phyloP scores from a whole-genome alignment of 192 early-diverging fungal species.

The Podila verticillata region DNA sequence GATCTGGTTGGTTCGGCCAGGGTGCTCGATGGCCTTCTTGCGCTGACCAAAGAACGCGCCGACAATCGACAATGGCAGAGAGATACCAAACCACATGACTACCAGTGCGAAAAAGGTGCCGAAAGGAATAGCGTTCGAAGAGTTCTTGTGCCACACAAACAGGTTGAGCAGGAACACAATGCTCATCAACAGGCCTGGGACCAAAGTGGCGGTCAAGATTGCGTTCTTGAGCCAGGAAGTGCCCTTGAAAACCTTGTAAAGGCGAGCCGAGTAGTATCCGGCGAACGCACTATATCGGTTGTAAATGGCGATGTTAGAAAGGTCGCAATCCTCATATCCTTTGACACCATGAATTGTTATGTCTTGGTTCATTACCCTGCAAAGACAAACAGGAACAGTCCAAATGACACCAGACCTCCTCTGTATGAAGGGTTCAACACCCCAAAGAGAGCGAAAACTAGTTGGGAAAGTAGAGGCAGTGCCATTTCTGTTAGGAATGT shows the following conservation, averaged over 20 bases:
- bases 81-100: slow-evolving; percentile 82
- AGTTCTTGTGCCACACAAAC: slow-evolving; percentile 86
- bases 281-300: slow-evolving; percentile 51
- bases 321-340: too few relatives aligned
- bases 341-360: not conserved
- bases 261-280: slow-evolving; percentile 75
- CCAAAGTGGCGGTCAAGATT: slow-evolving; percentile 65
- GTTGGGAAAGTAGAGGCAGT: not conserved
- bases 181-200: slow-evolving; percentile 68
- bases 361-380: slow-evolving; percentile 47
- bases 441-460: slow-evolving; percentile 66
- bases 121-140: slow-evolving; percentile 93
- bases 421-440: slow-evolving; percentile 72
- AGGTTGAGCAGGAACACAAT: slow-evolving; percentile 81
- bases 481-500: not conserved
- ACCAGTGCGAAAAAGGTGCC: slow-evolving; percentile 83
- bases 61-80: slow-evolving; percentile 80
- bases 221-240: slow-evolving; percentile 77
- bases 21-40: slow-evolving; percentile 79
- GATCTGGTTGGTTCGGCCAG: slow-evolving; percentile 91
- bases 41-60: slow-evolving; percentile 92
- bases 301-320: too few relatives aligned
- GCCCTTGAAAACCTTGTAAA: slow-evolving; percentile 78
- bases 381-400: slow-evolving; percentile 66
- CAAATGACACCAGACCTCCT: slow-evolving; percentile 68